Evolutionary conservation across 2,329 filamentous ascomycete species (phyloP).

Genomic region (Elsinoe australis): DNA sequence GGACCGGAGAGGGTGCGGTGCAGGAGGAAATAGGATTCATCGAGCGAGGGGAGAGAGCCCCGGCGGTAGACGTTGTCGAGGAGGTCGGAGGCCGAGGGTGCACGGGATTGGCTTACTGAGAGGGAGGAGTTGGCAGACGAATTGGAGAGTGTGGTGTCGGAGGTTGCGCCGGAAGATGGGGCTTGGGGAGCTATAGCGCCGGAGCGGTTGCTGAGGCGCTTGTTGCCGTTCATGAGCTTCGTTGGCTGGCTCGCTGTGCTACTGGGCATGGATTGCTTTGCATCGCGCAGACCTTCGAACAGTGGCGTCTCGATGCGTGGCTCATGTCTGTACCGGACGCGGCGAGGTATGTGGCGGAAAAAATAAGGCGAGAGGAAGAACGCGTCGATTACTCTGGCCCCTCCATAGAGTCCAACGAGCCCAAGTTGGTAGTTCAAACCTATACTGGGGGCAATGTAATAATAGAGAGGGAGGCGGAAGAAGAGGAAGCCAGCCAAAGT

Average conservation of each 20-base stretch:
- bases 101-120: neutral
- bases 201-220: neutral
- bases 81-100: constrained; percentile 3
- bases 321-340: constrained; percentile 37
- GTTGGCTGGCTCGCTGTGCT: neutral
- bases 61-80: constrained; percentile 15
- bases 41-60: constrained; percentile 11
- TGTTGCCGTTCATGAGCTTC: constrained; percentile 1
- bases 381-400: constrained; percentile 36
- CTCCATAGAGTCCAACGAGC: constrained; percentile 38
- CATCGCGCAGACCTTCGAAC: constrained; percentile 17
- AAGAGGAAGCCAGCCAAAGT: constrained; percentile 34
- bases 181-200: neutral
- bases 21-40: constrained; percentile 18
- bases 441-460: constrained; percentile 39
- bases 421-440: constrained; percentile 41
- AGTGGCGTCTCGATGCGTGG: constrained; percentile 28
- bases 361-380: constrained; percentile 39
- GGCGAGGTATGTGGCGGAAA: constrained; percentile 35
- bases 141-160: neutral
- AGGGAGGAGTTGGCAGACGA: neutral
- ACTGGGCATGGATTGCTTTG: neutral
- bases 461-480: constrained; percentile 36
- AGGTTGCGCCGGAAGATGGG: neutral
- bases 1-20: constrained; percentile 17